Base-by-base conservation (phyloP, 441 rosid species). In the Gossypium aridum region DNA sequence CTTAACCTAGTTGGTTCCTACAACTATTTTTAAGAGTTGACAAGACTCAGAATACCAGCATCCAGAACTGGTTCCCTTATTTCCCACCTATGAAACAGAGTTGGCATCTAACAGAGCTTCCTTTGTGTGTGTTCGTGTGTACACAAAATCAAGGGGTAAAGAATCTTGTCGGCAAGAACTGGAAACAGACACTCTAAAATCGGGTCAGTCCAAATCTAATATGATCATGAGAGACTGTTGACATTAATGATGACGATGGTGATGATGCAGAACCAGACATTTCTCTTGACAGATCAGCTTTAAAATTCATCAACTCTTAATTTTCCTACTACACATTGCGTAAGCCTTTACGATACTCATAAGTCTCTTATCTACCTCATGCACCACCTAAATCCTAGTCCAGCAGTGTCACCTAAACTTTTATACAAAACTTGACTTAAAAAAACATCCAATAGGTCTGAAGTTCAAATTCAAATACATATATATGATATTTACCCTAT, bases 241-340 rank as follows among this genome's bases (percentile, higher is more conserved):
- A 23, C 3, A 20, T 71, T 45, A 49, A 83, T 66, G 63, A 59
- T 22, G 34, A 59, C 25, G 63, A 25, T 71, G 65, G 25, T 22
- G 34, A 59, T 59, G 64, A 25, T 71, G 65, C 66, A 72, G 60
- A 28, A 64, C 55, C 43, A 61, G 22, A 47, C 7, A 37, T 61
- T 43, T 20, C 63, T 77, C 2, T 59, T 12, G 64, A 59, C 34
- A 59, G 64, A 51, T 59, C 64, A 59, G 64, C 34, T 59, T 69
- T 23, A 20, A 49, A 25, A 74, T 37, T 70, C 56, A 67, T 49
- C 49, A 47, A 59, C 26, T 56, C 45, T 49, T 39, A 59, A 26
- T 37, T 51, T 47, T 65, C 26, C 51, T 12, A 63, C 16, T 16
- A 31, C 51, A 69, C 43, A 34, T 3, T 17, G 25, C n/a, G 7